Evolutionary conservation across 129 eudicot species (phyloP).

Genomic region (Lonicera japonica): DNA sequence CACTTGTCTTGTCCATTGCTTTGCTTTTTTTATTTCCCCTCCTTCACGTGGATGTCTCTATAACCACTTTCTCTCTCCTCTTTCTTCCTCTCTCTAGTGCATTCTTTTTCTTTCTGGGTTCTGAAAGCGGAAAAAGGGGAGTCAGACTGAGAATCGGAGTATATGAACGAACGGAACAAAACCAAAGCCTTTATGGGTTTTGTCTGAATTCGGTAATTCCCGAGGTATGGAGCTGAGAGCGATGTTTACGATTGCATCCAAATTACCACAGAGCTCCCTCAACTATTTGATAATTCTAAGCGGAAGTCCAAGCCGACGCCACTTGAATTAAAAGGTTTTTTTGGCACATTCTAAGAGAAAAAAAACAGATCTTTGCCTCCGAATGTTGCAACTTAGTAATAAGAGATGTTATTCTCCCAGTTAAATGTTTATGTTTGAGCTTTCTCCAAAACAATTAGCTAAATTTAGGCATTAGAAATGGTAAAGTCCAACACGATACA

Average conservation of each 20-base stretch:
- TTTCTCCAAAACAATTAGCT: no score
- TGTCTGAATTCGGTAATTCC: conserved; percentile 8
- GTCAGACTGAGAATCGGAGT: neutral
- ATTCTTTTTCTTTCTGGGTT: neutral
- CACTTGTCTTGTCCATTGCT: conserved; percentile 31
- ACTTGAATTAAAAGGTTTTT: no score
- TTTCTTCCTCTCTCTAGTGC: neutral
- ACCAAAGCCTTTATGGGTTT: conserved; percentile 10
- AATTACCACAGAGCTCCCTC: no score
- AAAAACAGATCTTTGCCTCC: no score
- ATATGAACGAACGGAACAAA: conserved; percentile 3
- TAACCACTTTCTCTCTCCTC: conserved; percentile 6
- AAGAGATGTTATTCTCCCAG: no score
- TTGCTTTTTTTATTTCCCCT: conserved; percentile 6
- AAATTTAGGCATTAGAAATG: no score
- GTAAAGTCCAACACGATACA: no score
- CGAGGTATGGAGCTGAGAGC: conserved; percentile 12
- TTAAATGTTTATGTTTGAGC: no score
- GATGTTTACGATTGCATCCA: neutral
- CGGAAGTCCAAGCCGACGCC: no score
- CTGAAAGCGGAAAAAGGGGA: neutral
- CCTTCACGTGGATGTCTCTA: conserved; percentile 6
- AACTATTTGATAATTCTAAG: no score
- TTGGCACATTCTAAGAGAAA: no score
- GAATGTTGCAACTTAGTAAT: no score